phyloP scores from a whole-genome alignment of 805 yeast species.

The Ogataea thermomethanolica region DNA sequence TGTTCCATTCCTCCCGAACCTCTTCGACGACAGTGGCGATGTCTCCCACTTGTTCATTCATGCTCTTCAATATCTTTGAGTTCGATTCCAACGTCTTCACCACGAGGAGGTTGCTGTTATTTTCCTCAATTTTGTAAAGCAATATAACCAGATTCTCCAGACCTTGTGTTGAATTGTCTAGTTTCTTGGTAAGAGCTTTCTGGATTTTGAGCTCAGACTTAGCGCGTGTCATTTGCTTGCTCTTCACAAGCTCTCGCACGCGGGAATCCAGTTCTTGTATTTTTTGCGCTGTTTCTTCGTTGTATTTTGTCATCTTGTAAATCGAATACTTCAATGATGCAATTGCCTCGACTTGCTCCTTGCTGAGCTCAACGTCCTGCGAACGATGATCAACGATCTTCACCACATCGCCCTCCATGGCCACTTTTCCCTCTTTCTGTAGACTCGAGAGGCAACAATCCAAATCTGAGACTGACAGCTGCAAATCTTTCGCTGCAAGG shows the following conservation, averaged over 20 bases:
- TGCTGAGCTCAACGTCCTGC: slow-evolving; percentile 10
- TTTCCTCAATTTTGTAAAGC: slow-evolving; percentile 27
- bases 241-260: slow-evolving; percentile 14
- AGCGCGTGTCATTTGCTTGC: slow-evolving; percentile 21
- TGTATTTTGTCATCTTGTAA: slow-evolving; percentile 18
- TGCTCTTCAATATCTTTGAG: slow-evolving; percentile 20
- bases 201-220: slow-evolving; percentile 25
- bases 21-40: slow-evolving; percentile 23
- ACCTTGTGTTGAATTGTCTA: slow-evolving; percentile 17
- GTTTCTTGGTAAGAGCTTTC: slow-evolving; percentile 21
- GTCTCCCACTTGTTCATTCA: slow-evolving; percentile 23
- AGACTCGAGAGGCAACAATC: slow-evolving; percentile 24
- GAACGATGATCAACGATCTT: not conserved
- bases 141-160: slow-evolving; percentile 24
- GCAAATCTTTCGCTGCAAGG: slow-evolving; percentile 1
- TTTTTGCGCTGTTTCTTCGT: slow-evolving; percentile 13
- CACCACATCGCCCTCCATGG: slow-evolving; percentile 3
- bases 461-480: slow-evolving; percentile 19
- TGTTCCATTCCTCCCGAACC: slow-evolving; percentile 17
- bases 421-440: slow-evolving; percentile 15
- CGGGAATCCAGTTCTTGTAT: slow-evolving; percentile 12
- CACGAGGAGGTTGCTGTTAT: slow-evolving; percentile 23
- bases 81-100: slow-evolving; percentile 26
- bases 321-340: slow-evolving; percentile 30
- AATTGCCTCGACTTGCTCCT: slow-evolving; percentile 21